Conservation (phyloP, 1,284 basidiomycete genomes). For the Microbotryum violaceum region DNA sequence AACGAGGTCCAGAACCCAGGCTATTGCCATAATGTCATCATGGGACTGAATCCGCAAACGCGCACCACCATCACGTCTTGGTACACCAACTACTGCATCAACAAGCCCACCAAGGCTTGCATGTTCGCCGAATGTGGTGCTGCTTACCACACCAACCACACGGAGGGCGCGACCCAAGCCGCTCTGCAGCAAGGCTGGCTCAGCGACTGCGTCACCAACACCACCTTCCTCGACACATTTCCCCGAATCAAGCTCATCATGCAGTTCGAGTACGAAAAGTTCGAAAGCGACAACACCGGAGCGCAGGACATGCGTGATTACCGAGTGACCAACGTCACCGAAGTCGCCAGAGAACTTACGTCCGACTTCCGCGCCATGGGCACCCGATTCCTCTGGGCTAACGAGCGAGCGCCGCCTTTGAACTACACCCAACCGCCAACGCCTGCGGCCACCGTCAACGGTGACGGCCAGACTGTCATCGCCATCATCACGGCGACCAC, state of each 20-base stretch:
- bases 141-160: conserved; percentile 35
- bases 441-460: conserved; percentile 25
- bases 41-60: conserved; percentile 23
- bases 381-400: conserved; percentile 28
- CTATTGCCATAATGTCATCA: conserved; percentile 31
- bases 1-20: conserved; percentile 27
- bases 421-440: conserved; percentile 21
- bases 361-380: conserved; percentile 24
- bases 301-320: conserved; percentile 33
- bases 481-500: conserved; percentile 30
- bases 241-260: conserved; percentile 33
- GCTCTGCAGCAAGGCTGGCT: conserved; percentile 34
- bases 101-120: conserved; percentile 31
- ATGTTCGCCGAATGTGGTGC: conserved; percentile 38
- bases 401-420: conserved; percentile 21
- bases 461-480: conserved; percentile 13
- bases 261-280: conserved; percentile 37
- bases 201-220: conserved; percentile 25
- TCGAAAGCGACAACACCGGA: conserved; percentile 31
- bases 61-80: conserved; percentile 20
- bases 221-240: conserved; percentile 24
- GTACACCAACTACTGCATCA: conserved; percentile 31
- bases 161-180: conserved; percentile 21
- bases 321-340: conserved; percentile 31
- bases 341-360: conserved; percentile 22